Evolutionary conservation across 2,329 filamentous ascomycete genomes (phyloP), one percentile per base, ranked within the genome.

Genomic region (Cordyceps javanica): DNA sequence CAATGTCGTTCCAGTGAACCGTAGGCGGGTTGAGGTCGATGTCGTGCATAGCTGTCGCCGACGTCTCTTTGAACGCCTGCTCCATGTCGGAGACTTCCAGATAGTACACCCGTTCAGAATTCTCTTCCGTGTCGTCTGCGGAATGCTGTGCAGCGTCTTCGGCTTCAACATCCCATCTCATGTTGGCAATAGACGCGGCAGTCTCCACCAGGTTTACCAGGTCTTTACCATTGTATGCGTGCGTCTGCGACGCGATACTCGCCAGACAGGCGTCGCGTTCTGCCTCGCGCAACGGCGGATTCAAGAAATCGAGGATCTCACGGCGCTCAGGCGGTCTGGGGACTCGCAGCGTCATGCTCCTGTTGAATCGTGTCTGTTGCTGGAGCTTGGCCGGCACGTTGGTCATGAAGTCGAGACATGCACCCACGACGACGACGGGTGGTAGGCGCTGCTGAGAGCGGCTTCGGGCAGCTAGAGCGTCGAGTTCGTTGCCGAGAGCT

Each of bases 1-100:
- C 92, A 53, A 97, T 93, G 66, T 97, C 90, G 50, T 81, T 78
- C 91, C 91, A 97, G 70, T 81, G 82, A 28, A 96, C 86, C 14
- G 89, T 91, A 0, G 91, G 92, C 9, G 90, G 92, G 67, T 95
- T 90, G 48, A 97, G 79, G 68, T 94, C 90, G 57, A 96, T 86
- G 67, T 95, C 91, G 62, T 90, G 86, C 83, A 97, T 93, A 3
- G 91, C 90, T 1, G 88, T 91, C 1, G 93, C 91, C 11, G 83
- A 81, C n/a, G 91, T 85, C 57, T 82, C 74, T 38, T 82, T 78
- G 36, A 93, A 77, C 1, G 91, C 90, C 39, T 77, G 70, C 34
- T 85, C 77, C 53, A 91, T 79, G 65, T 91, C 86, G 10, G 79
- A 63, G 52, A 66, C 65, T 0, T 64, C 64, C 8, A 76, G 61